These are phyloP conservation scores for Gastroboletus turbinatus DNA, from an alignment of 1,284 basidiomycete species.

Conservation along the genomic window DNA sequence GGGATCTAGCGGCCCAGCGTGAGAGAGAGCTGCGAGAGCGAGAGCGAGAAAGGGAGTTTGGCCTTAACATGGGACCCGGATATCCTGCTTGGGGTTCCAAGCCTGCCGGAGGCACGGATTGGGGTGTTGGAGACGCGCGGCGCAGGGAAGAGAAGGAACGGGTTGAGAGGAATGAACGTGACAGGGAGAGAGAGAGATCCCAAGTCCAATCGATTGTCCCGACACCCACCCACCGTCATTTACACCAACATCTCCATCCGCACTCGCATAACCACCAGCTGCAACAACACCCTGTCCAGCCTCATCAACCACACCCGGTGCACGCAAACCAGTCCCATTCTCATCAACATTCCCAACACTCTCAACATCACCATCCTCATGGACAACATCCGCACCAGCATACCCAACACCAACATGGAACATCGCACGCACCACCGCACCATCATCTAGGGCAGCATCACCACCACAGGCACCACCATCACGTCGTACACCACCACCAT, in stretches of 20 bases:
- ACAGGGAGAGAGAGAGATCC: conserved; percentile 34
- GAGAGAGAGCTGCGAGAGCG: conserved; percentile 28
- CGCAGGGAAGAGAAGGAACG: conserved; percentile 34
- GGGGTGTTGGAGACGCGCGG: conserved; percentile 26
- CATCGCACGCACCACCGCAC: conserved; percentile 29
- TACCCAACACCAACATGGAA: conserved; percentile 36
- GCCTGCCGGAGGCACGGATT: conserved; percentile 29
- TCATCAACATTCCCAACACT: conserved; percentile 32
- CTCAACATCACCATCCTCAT: conserved; percentile 33
- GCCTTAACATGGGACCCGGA: conserved; percentile 17
- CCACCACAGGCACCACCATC: conserved; percentile 45
- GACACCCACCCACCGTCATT: conserved; percentile 23
- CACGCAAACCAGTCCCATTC: conserved; percentile 27
- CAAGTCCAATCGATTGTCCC: conserved; percentile 28
- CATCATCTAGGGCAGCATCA: conserved; percentile 37
- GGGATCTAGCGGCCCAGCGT: conserved; percentile 21
- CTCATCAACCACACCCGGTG: conserved; percentile 22
- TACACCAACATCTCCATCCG: conserved; percentile 23
- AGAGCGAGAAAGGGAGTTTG: conserved; percentile 29
- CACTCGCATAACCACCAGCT: conserved; percentile 26
- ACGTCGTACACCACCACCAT: conserved; percentile 46
- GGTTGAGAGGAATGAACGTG: conserved; percentile 30
- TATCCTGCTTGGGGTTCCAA: conserved; percentile 30
- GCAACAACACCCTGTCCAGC: conserved; percentile 22
- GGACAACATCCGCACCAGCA: conserved; percentile 30